Conservation (phyloP, 768 basidiomycete genomes). For the Pleurotus platypus region DNA sequence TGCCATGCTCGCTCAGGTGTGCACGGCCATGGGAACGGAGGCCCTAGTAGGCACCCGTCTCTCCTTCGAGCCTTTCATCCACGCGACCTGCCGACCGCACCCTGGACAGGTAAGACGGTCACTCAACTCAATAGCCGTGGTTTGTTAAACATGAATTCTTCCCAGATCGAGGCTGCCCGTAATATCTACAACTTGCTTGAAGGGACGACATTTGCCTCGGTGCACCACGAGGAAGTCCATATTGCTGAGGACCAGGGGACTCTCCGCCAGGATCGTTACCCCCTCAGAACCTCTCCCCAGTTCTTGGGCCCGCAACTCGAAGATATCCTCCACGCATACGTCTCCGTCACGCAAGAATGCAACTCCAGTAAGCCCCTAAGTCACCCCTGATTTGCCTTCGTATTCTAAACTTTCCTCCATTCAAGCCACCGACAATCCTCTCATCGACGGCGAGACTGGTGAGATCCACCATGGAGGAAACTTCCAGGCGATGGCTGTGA, state of each 20-base stretch:
- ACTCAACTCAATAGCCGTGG: neutral
- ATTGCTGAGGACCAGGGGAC: conserved; percentile 70
- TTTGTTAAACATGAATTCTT: conserved; percentile 1
- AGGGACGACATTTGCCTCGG: conserved; percentile 64
- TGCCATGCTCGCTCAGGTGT: conserved; percentile 62
- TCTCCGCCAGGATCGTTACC: conserved; percentile 79
- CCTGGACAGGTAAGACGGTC: conserved; percentile 58
- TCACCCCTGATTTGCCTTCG: neutral
- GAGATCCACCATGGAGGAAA: conserved; percentile 81
- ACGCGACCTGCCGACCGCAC: conserved; percentile 72
- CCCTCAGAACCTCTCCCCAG: conserved; percentile 74
- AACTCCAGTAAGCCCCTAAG: conserved; percentile 62
- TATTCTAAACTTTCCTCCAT: neutral
- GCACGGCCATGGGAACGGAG: conserved; percentile 83
- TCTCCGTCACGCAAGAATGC: conserved; percentile 68
- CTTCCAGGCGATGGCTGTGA: conserved; percentile 86
- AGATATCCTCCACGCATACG: conserved; percentile 64
- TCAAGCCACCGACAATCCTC: conserved; percentile 82
- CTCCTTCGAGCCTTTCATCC: conserved; percentile 78
- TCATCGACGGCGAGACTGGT: conserved; percentile 66
- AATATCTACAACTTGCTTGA: conserved; percentile 67
- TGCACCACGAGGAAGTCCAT: conserved; percentile 66
- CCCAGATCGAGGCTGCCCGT: conserved; percentile 61
- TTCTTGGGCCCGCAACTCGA: conserved; percentile 86
- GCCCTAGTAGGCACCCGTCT: conserved; percentile 71